A percentile compares a stretch with the other conserved stretches of the same genome.
phyloP scores from a whole-genome alignment of 148 eudicot genomes.

The Pharnaceum exiguum region DNA sequence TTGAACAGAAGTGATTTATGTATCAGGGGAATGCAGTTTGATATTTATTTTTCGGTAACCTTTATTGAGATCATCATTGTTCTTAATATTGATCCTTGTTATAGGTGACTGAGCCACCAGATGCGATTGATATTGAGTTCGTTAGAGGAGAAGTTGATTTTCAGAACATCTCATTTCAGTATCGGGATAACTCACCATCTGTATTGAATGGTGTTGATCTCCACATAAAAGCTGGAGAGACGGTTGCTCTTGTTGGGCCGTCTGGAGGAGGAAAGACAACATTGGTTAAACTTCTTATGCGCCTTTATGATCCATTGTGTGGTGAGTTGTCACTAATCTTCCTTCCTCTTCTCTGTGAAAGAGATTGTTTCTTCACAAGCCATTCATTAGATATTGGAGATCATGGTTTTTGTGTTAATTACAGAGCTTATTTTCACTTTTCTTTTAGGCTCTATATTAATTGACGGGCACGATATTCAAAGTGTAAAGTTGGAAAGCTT shows the following conservation, averaged over 20 bases:
- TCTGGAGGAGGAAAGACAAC: constrained; percentile 99
- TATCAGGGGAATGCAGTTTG: background rate
- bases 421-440: constrained; percentile 8
- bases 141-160: constrained; percentile 70
- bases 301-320: constrained; percentile 83
- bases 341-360: background rate
- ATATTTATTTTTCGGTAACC: no score
- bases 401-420: constrained; percentile 2
- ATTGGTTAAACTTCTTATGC: constrained; percentile 82
- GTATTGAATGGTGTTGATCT: constrained; percentile 66
- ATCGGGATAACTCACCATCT: constrained; percentile 54
- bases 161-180: constrained; percentile 57
- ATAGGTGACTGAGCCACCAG: constrained; percentile 63
- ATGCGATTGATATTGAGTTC: constrained; percentile 55
- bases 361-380: background rate
- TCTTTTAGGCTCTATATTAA: constrained; percentile 56
- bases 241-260: constrained; percentile 91
- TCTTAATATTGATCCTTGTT: constrained; percentile 5
- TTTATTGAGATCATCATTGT: constrained; percentile 1
- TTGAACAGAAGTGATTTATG: no score
- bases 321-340: constrained; percentile 35
- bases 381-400: constrained; percentile 1
- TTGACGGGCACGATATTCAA: constrained; percentile 63
- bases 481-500: constrained; percentile 57
- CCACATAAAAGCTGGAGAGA: constrained; percentile 82